Base-by-base conservation (phyloP, 2,329 filamentous ascomycete species). In the Aureobasidium sp. region DNA sequence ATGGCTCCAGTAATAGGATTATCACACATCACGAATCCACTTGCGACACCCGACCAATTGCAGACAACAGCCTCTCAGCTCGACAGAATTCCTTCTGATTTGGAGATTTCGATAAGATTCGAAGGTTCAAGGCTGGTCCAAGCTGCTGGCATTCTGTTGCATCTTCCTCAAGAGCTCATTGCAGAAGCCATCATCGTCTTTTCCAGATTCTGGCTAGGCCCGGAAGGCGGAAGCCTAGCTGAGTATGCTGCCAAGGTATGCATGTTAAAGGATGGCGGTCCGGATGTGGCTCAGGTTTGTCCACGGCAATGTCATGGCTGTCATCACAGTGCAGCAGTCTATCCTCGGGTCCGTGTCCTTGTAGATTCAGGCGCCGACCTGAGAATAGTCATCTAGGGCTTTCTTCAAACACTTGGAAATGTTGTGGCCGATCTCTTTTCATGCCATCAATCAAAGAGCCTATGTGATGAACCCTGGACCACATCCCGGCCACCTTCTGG, bases 171-270 rank as follows among this genome's bases (percentile, higher is more conserved):
- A 71, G 89, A 91, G 66, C 84, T 90, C 40, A 89, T 94, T 40
- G 89, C 91, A 4, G 89, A 91, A 69, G 90, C 92, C 3, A 89
- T 92, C 69, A 84, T 96, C 42, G 75, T 94, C 0, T 83, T 95
- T 35, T 86, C 87, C 55, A 83, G 93, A 15, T 94, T 90, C 74
- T 95, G 89, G 87, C 76, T 90, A 77, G 69, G 83, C 73, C 60
- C 79, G 75, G 69, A 79, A 59, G 77, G 77, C 33, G 77, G 76
- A 6, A 80, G 78, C 65, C 65, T 80, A 19, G 69, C 73, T 0
- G 73, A 78, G 29, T 73, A 82, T 81, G 77, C 74, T 74, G 64
- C 76, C 78, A 72, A 85, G 85, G 71, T 71, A 64, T 60, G 43
- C 42, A 29, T 27, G 38, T 15, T n/a, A 33, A 43, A 43, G 51